phyloP scores from a whole-genome alignment of 1,284 basidiomycete species.

The Melanopsichium pennsylvanicum region DNA sequence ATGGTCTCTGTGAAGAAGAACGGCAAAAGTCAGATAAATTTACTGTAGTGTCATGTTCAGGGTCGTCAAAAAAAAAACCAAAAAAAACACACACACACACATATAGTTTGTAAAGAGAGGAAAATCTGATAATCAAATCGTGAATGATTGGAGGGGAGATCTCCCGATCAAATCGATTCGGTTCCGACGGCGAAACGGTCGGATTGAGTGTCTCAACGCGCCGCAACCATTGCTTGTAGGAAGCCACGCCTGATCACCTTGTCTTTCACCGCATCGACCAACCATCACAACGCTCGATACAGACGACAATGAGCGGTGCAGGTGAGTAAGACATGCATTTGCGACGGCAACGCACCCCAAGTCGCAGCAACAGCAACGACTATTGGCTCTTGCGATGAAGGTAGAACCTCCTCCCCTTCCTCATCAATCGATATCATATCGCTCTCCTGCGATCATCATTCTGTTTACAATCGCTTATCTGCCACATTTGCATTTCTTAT shows the following conservation, averaged over 20 bases:
- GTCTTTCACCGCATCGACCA: conserved; percentile 18
- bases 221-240: neutral
- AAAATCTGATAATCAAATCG: too few species aligned
- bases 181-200: conserved; percentile 26
- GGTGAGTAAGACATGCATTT: conserved; percentile 8
- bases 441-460: neutral
- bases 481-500: too few species aligned
- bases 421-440: too few species aligned
- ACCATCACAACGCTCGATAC: conserved; percentile 9
- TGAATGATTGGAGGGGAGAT: conserved; percentile 17
- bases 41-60: conserved; percentile 1
- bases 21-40: conserved; percentile 16
- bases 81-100: too few species aligned
- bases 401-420: neutral
- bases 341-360: neutral
- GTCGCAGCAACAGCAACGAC: neutral
- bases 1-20: neutral
- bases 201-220: conserved; percentile 14
- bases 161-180: conserved; percentile 28
- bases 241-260: neutral
- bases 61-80: neutral
- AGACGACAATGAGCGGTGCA: conserved; percentile 41
- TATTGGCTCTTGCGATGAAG: conserved; percentile 4
- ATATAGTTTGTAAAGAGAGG: too few species aligned
- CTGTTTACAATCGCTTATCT: too few species aligned